These are phyloP conservation scores for Fusarium sp. DNA, from an alignment of 2,329 filamentous ascomycete species.

Conservation along the genomic window DNA sequence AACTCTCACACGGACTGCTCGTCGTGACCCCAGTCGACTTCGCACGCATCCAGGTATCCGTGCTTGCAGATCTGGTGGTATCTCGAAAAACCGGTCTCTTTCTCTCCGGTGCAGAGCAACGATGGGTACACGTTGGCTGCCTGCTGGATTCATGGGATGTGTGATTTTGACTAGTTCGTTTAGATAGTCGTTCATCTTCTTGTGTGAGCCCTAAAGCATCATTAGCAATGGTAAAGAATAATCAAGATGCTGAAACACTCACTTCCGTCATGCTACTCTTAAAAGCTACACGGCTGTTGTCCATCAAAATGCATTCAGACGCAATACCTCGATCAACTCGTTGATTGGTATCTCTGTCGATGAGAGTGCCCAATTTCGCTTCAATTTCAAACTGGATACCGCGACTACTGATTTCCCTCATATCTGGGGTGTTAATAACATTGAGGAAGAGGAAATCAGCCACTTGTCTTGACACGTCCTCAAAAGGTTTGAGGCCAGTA, in stretches of 20 bases:
- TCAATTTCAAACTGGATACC: slow-evolving; percentile 89
- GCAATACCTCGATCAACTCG: slow-evolving; percentile 72
- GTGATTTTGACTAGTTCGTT: slow-evolving; percentile 73
- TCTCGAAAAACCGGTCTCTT: slow-evolving; percentile 82
- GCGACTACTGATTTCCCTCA: slow-evolving; percentile 67
- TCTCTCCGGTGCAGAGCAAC: slow-evolving; percentile 85
- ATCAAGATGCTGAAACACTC: slow-evolving; percentile 41
- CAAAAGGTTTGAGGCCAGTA: slow-evolving; percentile 72
- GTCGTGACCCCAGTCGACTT: slow-evolving; percentile 63
- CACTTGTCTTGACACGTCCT: slow-evolving; percentile 78
- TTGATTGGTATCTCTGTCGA: slow-evolving; percentile 74
- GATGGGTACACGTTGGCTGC: slow-evolving; percentile 66
- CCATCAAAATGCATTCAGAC: slow-evolving; percentile 74
- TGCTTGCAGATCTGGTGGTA: slow-evolving; percentile 66
- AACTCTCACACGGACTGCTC: slow-evolving; percentile 62
- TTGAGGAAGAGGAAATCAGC: slow-evolving; percentile 81
- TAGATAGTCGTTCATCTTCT: slow-evolving; percentile 82
- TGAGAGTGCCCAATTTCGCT: slow-evolving; percentile 86
- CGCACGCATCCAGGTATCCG: slow-evolving; percentile 71
- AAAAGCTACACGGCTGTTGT: slow-evolving; percentile 71
- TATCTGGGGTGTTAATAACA: slow-evolving; percentile 72
- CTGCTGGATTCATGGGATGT: slow-evolving; percentile 59
- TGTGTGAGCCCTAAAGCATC: slow-evolving; percentile 73
- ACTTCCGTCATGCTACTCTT: slow-evolving; percentile 92
- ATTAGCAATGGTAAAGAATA: slow-evolving; percentile 19